phyloP scores from a whole-genome alignment of 148 eudicot species.

The Diospyros kaki region DNA sequence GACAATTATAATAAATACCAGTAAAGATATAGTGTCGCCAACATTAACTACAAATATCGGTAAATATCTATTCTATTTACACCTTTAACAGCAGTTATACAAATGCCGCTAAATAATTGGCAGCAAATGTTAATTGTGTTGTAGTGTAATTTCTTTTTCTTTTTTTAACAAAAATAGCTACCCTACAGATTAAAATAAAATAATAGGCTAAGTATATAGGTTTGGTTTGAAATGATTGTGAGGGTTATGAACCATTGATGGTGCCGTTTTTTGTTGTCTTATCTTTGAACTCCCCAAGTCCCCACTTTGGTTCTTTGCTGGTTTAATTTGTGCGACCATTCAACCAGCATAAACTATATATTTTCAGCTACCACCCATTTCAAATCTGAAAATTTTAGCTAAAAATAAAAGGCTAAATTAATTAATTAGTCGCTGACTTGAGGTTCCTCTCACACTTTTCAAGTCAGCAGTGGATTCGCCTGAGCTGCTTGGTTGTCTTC shows the following conservation, averaged over 20 bases:
- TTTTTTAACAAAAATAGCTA: too few species aligned
- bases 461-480: background rate
- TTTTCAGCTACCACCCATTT: background rate
- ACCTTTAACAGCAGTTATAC: too few species aligned
- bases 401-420: background rate
- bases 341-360: background rate
- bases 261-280: slow-evolving; percentile 3
- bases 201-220: too few species aligned
- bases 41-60: too few species aligned
- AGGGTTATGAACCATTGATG: slow-evolving; percentile 8
- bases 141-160: too few species aligned
- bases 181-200: too few species aligned
- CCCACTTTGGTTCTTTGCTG: background rate
- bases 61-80: too few species aligned
- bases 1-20: too few species aligned
- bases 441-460: background rate
- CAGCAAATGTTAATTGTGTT: too few species aligned
- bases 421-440: background rate
- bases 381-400: background rate
- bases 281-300: background rate
- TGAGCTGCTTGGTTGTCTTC: background rate
- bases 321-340: background rate
- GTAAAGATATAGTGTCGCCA: too few species aligned
- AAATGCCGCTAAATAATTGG: too few species aligned
- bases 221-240: slow-evolving; percentile 8